Evolutionary conservation across 805 yeast species (phyloP).

Genomic region (Candida nemodendra): DNA sequence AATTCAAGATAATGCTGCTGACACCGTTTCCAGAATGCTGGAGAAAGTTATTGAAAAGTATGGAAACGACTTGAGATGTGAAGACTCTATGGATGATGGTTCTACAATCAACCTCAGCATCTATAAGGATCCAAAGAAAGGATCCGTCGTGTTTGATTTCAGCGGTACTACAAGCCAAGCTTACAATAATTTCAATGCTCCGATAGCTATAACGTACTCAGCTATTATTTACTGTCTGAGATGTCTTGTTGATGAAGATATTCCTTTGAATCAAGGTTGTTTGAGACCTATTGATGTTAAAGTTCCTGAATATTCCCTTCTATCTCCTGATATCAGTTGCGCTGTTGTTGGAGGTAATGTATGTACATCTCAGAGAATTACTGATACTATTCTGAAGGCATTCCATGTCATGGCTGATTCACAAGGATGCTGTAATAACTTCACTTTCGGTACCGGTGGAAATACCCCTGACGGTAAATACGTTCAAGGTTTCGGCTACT

Average conservation of each 20-base stretch:
- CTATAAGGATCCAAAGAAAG: constrained; percentile 40
- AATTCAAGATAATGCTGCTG: constrained; percentile 75
- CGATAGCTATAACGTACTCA: constrained; percentile 83
- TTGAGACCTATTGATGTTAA: constrained; percentile 69
- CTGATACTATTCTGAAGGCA: constrained; percentile 84
- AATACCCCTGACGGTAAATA: constrained; percentile 48
- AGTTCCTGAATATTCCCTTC: constrained; percentile 59
- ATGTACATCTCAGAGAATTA: constrained; percentile 89
- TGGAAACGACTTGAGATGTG: constrained; percentile 44
- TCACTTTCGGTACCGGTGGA: constrained; percentile 86
- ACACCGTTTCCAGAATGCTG: constrained; percentile 60
- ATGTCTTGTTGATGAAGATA: constrained; percentile 79
- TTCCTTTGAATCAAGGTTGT: constrained; percentile 94
- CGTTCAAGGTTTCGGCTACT: constrained; percentile 77
- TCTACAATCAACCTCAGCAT: constrained; percentile 58
- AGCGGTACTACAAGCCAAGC: constrained; percentile 84
- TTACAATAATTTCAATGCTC: constrained; percentile 90
- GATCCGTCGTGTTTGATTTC: constrained; percentile 77
- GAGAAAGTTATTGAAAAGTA: constrained; percentile 44
- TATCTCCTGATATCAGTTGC: constrained; percentile 78
- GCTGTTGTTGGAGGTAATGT: constrained; percentile 97
- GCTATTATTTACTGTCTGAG: constrained; percentile 87
- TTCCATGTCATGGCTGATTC: constrained; percentile 91
- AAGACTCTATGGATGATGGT: constrained; percentile 81
- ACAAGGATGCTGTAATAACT: constrained; percentile 93